Evolutionary conservation across 1,284 basidiomycete species (phyloP), one percentile per base, ranked within the genome.

Genomic region (Microbotryomycetes sp.): DNA sequence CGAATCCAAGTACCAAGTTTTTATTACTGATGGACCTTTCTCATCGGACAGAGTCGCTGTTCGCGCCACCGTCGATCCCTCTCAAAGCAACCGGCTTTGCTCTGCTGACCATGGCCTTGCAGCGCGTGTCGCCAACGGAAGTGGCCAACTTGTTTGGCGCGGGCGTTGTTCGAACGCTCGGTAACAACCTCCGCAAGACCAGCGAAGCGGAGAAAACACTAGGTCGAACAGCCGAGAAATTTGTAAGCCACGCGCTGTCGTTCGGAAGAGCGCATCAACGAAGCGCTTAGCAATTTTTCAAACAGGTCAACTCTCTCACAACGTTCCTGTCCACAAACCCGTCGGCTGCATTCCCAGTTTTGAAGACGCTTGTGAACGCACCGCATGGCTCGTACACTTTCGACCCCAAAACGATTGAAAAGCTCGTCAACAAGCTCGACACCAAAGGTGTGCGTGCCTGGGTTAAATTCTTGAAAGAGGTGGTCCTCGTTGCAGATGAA

Each of bases 61-160:
- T 97, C 74, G 84, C 88, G 3, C 79, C 85, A 15, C 83, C 92
- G 1, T 94, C 92, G 0, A 79, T 88, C 1, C 88, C 96, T 74
- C 83, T 91, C 62, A 97, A 97, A 78, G 92, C 87, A 72, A 96
- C 90, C 88, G 93, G 93, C 31, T 97, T 97, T 79, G 87, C 89
- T 74, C 83, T 97, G 23, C 89, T 97, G 75, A 84, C 87, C 71
- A 87, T 84, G 66, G 85, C 90, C 0, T 78, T 97, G 46, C 81
- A 84, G 7, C 84, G 85, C 19, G 81, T 92, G 23, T 80, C 81
- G 6, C 77, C 83, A 22, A 76, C 81, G 26, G 85, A 85, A 56
- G 80, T 93, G 70, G 86, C 90, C 0, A 85, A 90, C 80, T 80
- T 97, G 22, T 96, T 97, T 77, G 94, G 91, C 14, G 87, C 87